Evolutionary conservation across 2,329 filamentous ascomycete species (phyloP), one percentile per base, ranked within the genome.

Genomic region (Phialemonium atrogriseum): DNA sequence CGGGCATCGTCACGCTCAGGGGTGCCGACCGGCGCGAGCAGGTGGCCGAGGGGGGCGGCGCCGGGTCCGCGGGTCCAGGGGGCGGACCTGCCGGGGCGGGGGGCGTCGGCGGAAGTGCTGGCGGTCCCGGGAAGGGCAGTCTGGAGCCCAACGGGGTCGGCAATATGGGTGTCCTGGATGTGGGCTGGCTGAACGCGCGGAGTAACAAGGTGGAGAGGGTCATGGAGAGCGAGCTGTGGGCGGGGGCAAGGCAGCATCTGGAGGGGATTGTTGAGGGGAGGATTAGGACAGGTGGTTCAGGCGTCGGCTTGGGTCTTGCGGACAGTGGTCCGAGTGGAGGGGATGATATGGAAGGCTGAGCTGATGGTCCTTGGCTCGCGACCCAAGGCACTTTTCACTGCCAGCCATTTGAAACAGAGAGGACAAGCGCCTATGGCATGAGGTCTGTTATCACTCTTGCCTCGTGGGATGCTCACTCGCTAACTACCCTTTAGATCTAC

Each of bases 151-250:
- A 73, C 26, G 73, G 68, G 23, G 58, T 64, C 35, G 73, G 66
- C 14, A 66, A 64, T 45, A 70, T 76, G 20, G 73, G 71, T 8
- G 62, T 60, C 17, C 64, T 95, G 32, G 88, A 95, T 51, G 80
- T 93, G 10, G 88, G 88, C 19, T 89, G 84, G 75, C 59, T 96
- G 46, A 96, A 95, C 52, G 88, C 84, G 47, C 73, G 85, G 35
- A 85, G 84, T 39, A 81, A 84, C 41, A 80, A 80, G 40, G 83
- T 93, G 14, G 84, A 84, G 35, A 74, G 79, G 47, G 81, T 85
- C 41, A 91, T 89, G 68, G 86, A 93, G 50, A 73, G 74, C 2
- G 85, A 95, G 58, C 60, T 94, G 26, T 81, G 89, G 76, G 68
- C 64, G 20, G 69, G 72, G 42, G 70, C 74, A 24, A 71, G 65